phyloP scores from a whole-genome alignment of 345 rosid genomes.

The Gossypium ekmanianum region DNA sequence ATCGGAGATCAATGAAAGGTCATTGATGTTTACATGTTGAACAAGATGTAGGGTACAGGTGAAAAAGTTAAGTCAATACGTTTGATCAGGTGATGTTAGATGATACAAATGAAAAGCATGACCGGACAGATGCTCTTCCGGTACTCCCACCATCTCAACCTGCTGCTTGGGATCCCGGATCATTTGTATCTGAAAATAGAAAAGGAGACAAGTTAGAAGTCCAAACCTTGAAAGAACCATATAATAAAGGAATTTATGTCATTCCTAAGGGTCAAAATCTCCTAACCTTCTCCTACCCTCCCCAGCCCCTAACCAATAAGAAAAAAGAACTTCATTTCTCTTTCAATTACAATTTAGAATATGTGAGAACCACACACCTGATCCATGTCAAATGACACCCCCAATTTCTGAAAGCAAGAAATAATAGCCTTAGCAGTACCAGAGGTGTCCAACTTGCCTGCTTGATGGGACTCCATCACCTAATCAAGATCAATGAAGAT shows the following conservation, averaged over 20 bases:
- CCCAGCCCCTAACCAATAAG: background rate
- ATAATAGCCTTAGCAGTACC: slow-evolving; percentile 97
- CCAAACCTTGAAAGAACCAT: background rate
- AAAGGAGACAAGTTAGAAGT: background rate
- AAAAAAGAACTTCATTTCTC: background rate
- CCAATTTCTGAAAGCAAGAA: slow-evolving; percentile 87
- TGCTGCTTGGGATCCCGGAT: slow-evolving; percentile 80
- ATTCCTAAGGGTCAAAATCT: background rate
- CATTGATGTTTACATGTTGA: slow-evolving; percentile 5
- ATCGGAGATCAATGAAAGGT: background rate
- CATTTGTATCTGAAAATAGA: slow-evolving; percentile 58
- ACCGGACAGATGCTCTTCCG: slow-evolving; percentile 76
- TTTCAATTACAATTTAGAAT: background rate
- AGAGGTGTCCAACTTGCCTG: slow-evolving; percentile 85
- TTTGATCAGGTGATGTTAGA: slow-evolving; percentile 83
- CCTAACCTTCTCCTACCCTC: background rate
- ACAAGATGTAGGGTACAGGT: background rate
- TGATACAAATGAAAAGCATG: slow-evolving; percentile 95
- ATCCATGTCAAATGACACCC: slow-evolving; percentile 75
- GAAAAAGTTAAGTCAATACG: slow-evolving; percentile 39
- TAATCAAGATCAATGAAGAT: slow-evolving; percentile 17
- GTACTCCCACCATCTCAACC: slow-evolving; percentile 86
- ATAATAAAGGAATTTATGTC: background rate
- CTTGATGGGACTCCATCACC: slow-evolving; percentile 98
- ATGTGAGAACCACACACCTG: slow-evolving; percentile 39